Percentiles rank a stretch among this genome's conserved stretches.
phyloP scores from a whole-genome alignment of 2,329 filamentous ascomycete genomes.

The Colletotrichum sp. region DNA sequence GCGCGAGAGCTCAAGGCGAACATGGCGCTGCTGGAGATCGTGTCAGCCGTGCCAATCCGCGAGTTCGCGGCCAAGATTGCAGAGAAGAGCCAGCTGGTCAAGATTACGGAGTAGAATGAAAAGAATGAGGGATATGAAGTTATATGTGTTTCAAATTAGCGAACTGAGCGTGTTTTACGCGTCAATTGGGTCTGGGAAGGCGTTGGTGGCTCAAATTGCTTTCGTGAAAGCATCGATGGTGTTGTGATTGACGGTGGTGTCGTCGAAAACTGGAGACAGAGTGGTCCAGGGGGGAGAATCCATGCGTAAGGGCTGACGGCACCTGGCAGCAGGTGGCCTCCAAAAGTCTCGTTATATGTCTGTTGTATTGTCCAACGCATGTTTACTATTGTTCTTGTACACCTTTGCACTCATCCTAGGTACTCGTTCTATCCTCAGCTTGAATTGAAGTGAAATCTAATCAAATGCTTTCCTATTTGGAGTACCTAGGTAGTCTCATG shows the following conservation, averaged over 20 bases:
- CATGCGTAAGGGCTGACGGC: rapidly evolving
- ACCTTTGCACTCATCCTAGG: background rate
- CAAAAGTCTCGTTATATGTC: background rate
- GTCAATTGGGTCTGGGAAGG: background rate
- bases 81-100: slow-evolving; percentile 26
- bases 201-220: background rate
- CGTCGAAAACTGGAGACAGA: background rate
- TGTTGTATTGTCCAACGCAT: background rate
- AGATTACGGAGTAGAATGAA: background rate
- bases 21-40: slow-evolving; percentile 53
- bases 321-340: background rate
- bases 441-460: rapidly evolving
- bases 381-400: background rate
- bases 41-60: slow-evolving; percentile 44
- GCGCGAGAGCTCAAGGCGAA: slow-evolving; percentile 47
- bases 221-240: background rate
- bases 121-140: background rate
- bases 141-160: background rate
- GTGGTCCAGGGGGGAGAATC: background rate
- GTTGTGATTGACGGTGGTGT: background rate
- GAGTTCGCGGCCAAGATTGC: slow-evolving; percentile 43
- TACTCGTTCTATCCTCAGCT: background rate
- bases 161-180: background rate
- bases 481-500: background rate
- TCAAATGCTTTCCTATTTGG: background rate